Conservation (phyloP, 1,139 yeast genomes). For the Kluyveromyces sp. region DNA sequence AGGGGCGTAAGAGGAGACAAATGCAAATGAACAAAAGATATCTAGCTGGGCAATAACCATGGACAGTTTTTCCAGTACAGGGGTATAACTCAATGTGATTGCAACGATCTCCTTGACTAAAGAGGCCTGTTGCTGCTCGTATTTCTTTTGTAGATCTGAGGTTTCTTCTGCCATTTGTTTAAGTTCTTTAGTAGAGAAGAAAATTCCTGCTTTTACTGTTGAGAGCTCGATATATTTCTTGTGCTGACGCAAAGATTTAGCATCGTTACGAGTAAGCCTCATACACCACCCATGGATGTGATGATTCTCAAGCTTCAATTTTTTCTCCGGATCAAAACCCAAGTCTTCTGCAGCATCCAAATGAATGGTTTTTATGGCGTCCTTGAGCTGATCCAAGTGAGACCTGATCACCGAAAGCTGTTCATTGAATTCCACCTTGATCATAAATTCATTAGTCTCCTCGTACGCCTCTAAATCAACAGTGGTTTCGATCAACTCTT, state of each 20-base stretch:
- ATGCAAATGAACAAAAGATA: conserved; percentile 80
- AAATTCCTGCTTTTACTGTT: conserved; percentile 92
- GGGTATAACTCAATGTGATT: conserved; percentile 73
- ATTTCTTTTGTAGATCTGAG: conserved; percentile 53
- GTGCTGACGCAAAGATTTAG: conserved; percentile 64
- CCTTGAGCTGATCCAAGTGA: conserved; percentile 48
- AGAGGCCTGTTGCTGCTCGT: conserved; percentile 65
- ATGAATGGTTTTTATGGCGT: conserved; percentile 55
- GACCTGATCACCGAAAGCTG: conserved; percentile 54
- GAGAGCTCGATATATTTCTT: conserved; percentile 67
- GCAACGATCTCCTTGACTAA: conserved; percentile 76
- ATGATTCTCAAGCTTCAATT: conserved; percentile 81
- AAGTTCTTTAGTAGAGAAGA: conserved; percentile 67
- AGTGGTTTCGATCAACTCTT: conserved; percentile 86
- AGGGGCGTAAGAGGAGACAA: conserved; percentile 78
- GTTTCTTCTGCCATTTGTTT: conserved; percentile 55
- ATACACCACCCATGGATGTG: conserved; percentile 89
- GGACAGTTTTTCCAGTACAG: conserved; percentile 64
- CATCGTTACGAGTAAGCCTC: conserved; percentile 85
- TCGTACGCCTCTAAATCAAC: conserved; percentile 80
- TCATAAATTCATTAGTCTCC: conserved; percentile 62
- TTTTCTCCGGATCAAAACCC: conserved; percentile 75
- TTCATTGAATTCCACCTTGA: conserved; percentile 86
- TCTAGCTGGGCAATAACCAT: conserved; percentile 66
- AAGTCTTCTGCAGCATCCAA: conserved; percentile 64